Percentiles rank a stretch among this genome's conserved stretches.
Evolutionary conservation across 2,329 filamentous ascomycete species (phyloP).

Genomic region (Niveomyces coronatus): DNA sequence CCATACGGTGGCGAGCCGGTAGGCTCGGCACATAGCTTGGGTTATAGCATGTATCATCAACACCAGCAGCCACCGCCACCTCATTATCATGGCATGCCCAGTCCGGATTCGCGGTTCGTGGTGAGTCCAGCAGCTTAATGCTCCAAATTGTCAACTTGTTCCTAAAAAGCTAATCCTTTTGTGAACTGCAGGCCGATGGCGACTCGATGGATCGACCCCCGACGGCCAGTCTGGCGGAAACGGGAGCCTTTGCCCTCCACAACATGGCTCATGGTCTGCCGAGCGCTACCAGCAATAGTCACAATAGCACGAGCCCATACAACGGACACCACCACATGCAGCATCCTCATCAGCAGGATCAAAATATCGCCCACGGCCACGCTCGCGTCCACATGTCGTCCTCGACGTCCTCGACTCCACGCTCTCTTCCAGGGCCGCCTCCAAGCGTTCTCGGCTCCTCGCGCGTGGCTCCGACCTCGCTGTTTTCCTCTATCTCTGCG

Average conservation of each 20-base stretch:
- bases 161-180: not conserved
- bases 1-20: not conserved
- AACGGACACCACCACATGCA: too few relatives aligned
- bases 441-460: constrained; percentile 2
- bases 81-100: constrained; percentile 4
- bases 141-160: not conserved
- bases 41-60: not conserved
- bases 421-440: constrained; percentile 4
- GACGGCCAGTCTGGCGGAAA: constrained; percentile 2
- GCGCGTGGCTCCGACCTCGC: constrained; percentile 1
- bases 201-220: constrained; percentile 3
- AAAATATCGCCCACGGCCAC: too few relatives aligned
- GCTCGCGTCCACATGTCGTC: not conserved
- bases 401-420: not conserved
- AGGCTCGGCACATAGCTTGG: not conserved
- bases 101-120: constrained; percentile 6
- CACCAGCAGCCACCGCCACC: too few relatives aligned
- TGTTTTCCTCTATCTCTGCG: too few relatives aligned
- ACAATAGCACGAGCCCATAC: too few relatives aligned
- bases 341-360: too few relatives aligned
- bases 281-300: not conserved
- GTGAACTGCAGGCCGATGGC: constrained; percentile 3
- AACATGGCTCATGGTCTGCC: constrained; percentile 5
- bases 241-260: constrained; percentile 7
- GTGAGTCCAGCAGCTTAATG: not conserved